phyloP scores from a whole-genome alignment of 1,284 basidiomycete species.

The Ustilago hordei region DNA sequence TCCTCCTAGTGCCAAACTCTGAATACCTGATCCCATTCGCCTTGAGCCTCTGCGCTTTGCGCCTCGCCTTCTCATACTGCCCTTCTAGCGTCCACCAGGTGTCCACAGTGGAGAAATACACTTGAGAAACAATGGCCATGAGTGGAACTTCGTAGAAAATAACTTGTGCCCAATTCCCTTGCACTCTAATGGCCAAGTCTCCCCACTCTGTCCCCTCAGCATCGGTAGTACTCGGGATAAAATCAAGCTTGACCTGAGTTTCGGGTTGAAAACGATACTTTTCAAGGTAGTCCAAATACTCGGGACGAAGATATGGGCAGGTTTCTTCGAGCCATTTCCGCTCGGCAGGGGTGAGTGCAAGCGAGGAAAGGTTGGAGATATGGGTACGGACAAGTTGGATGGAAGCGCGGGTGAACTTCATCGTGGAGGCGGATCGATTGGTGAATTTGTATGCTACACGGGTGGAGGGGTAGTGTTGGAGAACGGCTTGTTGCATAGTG shows the following conservation, averaged over 20 bases:
- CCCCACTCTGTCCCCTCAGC: conserved; percentile 71
- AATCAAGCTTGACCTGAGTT: conserved; percentile 79
- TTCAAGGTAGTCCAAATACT: conserved; percentile 83
- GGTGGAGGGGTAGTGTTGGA: conserved; percentile 81
- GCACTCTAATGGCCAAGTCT: conserved; percentile 79
- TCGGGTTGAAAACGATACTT: conserved; percentile 81
- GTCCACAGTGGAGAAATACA: conserved; percentile 78
- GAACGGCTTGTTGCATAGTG: conserved; percentile 95
- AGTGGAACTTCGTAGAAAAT: conserved; percentile 97
- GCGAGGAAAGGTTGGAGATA: conserved; percentile 76
- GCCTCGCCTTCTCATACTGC: conserved; percentile 78
- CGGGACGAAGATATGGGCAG: conserved; percentile 81
- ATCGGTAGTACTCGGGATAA: conserved; percentile 72
- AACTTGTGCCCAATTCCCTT: conserved; percentile 86
- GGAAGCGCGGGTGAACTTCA: conserved; percentile 79
- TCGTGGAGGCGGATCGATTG: conserved; percentile 78
- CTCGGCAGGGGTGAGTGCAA: conserved; percentile 78
- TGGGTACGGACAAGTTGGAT: conserved; percentile 76
- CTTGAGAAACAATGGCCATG: conserved; percentile 87
- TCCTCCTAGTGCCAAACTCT: conserved; percentile 91
- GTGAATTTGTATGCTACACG: conserved; percentile 80
- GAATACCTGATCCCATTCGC: conserved; percentile 80
- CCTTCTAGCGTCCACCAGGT: conserved; percentile 86
- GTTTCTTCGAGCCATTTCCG: conserved; percentile 76
- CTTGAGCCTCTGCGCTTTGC: conserved; percentile 80